Evolutionary conservation across 495 filamentous ascomycete species (phyloP).

Genomic region (Penicillium coprophilum): DNA sequence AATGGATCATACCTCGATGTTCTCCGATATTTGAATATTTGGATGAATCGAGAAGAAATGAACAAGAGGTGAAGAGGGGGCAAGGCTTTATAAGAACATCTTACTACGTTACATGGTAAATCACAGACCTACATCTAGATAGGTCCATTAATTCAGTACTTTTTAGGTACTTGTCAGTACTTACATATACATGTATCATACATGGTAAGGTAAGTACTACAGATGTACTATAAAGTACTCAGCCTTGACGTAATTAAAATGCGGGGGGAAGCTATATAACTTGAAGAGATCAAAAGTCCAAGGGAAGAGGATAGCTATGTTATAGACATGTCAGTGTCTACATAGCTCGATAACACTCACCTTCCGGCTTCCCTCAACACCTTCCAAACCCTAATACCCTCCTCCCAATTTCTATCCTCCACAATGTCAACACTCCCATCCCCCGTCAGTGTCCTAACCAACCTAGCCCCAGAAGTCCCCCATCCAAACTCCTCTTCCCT

Average conservation of each 20-base stretch:
- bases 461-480: conserved; percentile 25
- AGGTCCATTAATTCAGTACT: no score
- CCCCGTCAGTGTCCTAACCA: conserved; percentile 42
- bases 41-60: not conserved
- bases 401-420: conserved; percentile 47
- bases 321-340: no score
- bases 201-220: no score
- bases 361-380: conserved; percentile 22
- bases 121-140: not conserved
- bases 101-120: not conserved
- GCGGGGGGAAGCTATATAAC: conserved; percentile 31
- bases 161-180: no score
- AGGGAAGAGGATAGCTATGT: no score
- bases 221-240: conserved; percentile 2
- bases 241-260: conserved; percentile 28
- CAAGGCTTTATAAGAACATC: conserved; percentile 3
- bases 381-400: conserved; percentile 50
- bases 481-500: conserved; percentile 29
- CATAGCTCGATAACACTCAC: no score
- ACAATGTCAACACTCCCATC: conserved; percentile 49
- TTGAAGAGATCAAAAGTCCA: no score
- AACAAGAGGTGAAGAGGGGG: conserved; percentile 1
- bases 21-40: not conserved
- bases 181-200: no score
- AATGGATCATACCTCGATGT: not conserved